These are phyloP conservation scores for Didymella sp. DNA, from an alignment of 2,329 filamentous ascomycete species.

Conservation along the genomic window DNA sequence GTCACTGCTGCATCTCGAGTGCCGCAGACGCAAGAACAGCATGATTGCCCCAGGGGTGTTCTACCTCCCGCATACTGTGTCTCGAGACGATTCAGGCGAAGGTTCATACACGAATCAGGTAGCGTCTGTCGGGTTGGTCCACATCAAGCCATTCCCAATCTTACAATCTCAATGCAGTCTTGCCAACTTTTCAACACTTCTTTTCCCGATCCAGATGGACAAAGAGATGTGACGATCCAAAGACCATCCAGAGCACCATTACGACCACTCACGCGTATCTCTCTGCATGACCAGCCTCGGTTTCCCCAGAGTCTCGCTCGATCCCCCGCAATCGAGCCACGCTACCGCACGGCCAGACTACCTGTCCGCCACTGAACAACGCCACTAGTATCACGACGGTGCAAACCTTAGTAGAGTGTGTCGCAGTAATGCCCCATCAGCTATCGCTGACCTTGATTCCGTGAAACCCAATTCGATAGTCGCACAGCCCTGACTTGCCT, in stretches of 20 bases:
- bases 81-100: not conserved
- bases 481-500: constrained; percentile 5
- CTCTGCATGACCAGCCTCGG: constrained; percentile 10
- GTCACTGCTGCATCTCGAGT: not conserved
- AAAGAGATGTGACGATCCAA: constrained; percentile 2
- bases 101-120: constrained; percentile 12
- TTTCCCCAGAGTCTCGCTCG: constrained; percentile 7
- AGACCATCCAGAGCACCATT: not conserved
- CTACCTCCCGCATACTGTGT: not conserved
- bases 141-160: constrained; percentile 8
- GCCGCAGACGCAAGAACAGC: not conserved
- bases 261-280: not conserved
- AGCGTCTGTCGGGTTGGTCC: constrained; percentile 14
- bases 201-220: constrained; percentile 4
- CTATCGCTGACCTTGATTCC: not conserved
- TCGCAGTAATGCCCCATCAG: constrained; percentile 1
- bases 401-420: constrained; percentile 2
- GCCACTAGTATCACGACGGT: constrained; percentile 5
- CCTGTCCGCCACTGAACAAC: constrained; percentile 1
- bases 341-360: constrained; percentile 15
- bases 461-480: constrained; percentile 16
- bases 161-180: constrained; percentile 10
- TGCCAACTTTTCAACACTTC: not conserved
- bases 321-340: constrained; percentile 14
- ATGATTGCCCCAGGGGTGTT: not conserved